Evolutionary conservation across 2,329 filamentous ascomycete species (phyloP).

Genomic region (Orbilia brochopaga): DNA sequence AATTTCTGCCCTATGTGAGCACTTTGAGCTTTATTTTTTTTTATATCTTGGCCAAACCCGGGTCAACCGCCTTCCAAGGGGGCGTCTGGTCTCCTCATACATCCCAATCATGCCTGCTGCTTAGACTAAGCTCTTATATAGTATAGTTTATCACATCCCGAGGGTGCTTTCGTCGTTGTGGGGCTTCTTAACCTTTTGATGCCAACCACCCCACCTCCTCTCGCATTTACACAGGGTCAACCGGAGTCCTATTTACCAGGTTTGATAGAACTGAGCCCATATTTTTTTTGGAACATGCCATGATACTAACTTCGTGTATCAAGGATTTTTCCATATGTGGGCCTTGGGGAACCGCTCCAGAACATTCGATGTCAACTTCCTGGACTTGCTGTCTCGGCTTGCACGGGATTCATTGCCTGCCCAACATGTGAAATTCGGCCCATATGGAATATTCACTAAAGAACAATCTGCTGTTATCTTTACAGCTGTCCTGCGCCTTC

Average conservation of each 20-base stretch:
- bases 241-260: conserved; percentile 86
- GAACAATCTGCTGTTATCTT: conserved; percentile 93
- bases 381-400: conserved; percentile 87
- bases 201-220: conserved; percentile 79
- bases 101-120: neutral
- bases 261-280: conserved; percentile 18
- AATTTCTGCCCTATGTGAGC: conserved; percentile 70
- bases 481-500: conserved; percentile 82
- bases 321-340: conserved; percentile 90
- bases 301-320: conserved; percentile 6
- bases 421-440: conserved; percentile 76
- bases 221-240: conserved; percentile 74
- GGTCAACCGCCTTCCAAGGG: too few species aligned
- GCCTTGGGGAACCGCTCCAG: conserved; percentile 89
- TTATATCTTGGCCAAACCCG: too few species aligned
- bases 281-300: neutral
- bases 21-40: conserved; percentile 53
- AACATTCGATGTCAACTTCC: conserved; percentile 80
- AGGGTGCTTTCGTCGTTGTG: conserved; percentile 90
- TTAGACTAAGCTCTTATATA: conserved; percentile 55
- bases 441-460: conserved; percentile 87
- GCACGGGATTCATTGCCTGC: conserved; percentile 81
- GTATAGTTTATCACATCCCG: conserved; percentile 91
- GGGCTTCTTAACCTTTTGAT: conserved; percentile 85
- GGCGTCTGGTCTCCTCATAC: conserved; percentile 53